Evolutionary conservation across 2,329 filamentous ascomycete species (phyloP).

Genomic region (Pestalotiopsis fici): DNA sequence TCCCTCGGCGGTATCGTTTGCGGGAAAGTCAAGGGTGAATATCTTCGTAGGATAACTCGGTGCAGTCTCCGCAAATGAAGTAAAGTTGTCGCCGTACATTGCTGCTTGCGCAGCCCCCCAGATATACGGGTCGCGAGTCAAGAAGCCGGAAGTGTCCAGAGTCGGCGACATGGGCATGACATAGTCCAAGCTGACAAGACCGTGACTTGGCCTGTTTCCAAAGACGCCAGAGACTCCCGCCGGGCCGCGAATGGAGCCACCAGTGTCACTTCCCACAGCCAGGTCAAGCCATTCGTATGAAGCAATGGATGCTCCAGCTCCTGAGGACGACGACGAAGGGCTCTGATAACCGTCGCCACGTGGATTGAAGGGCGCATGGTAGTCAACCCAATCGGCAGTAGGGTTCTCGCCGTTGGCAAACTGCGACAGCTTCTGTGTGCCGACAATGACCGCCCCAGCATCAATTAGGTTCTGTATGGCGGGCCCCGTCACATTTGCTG

Average conservation of each 20-base stretch:
- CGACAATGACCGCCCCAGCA: not conserved
- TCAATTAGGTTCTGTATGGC: not conserved
- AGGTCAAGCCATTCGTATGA: not conserved
- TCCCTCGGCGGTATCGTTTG: conserved; percentile 13
- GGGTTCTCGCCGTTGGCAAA: not conserved
- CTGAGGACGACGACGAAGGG: not conserved
- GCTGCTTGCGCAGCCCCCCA: conserved; percentile 15
- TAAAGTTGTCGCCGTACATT: conserved; percentile 35
- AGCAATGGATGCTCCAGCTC: not conserved
- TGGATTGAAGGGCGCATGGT: not conserved
- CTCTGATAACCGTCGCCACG: not conserved
- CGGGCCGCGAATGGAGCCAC: not conserved
- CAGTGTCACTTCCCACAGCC: not conserved
- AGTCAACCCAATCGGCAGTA: not conserved
- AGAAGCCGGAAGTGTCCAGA: not conserved
- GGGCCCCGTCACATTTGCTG: not conserved
- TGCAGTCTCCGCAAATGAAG: conserved; percentile 19
- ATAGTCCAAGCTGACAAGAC: too few species aligned
- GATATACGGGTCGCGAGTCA: not conserved
- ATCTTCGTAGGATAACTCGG: conserved; percentile 30
- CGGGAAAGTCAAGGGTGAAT: conserved; percentile 29
- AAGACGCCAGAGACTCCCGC: not conserved
- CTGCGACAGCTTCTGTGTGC: not conserved
- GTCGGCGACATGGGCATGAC: not conserved
- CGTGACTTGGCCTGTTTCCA: not conserved